Conservation (phyloP, 805 yeast genomes). For the Grigorovia jiainica region DNA sequence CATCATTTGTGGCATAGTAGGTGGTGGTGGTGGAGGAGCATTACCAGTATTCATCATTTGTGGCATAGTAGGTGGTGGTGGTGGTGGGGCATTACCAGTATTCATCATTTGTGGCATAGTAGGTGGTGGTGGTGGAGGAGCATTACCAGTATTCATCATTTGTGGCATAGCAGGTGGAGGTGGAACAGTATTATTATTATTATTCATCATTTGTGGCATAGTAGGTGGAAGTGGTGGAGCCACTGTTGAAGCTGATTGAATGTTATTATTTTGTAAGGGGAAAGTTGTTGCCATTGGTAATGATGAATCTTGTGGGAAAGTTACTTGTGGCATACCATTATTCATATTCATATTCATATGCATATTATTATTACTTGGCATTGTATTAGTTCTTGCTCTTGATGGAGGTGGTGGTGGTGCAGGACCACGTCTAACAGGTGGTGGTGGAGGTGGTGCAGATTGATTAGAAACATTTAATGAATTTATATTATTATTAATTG, state of each 20-base stretch:
- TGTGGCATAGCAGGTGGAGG: background rate
- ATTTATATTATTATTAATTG: constrained; percentile 1
- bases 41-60: background rate
- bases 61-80: constrained; percentile 9
- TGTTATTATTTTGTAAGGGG: constrained; percentile 1
- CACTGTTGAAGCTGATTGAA: background rate
- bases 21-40: constrained; percentile 9
- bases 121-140: constrained; percentile 3
- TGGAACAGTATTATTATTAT: background rate
- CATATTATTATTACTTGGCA: background rate
- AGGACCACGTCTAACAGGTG: constrained; percentile 13
- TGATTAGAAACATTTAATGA: constrained; percentile 9
- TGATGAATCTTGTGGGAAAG: constrained; percentile 1
- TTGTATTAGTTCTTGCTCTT: constrained; percentile 11
- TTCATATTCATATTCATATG: background rate
- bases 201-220: too few relatives aligned
- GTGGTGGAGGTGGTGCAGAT: constrained; percentile 20
- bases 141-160: constrained; percentile 1
- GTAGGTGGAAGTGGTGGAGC: constrained; percentile 1
- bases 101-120: constrained; percentile 8
- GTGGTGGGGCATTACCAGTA: constrained; percentile 2
- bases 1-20: constrained; percentile 10
- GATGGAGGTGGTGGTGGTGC: constrained; percentile 17
- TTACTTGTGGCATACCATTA: background rate
- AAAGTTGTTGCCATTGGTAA: background rate